Evolutionary conservation across 2,329 filamentous ascomycete genomes (phyloP).

Genomic region (Mycosphaerella sp.): DNA sequence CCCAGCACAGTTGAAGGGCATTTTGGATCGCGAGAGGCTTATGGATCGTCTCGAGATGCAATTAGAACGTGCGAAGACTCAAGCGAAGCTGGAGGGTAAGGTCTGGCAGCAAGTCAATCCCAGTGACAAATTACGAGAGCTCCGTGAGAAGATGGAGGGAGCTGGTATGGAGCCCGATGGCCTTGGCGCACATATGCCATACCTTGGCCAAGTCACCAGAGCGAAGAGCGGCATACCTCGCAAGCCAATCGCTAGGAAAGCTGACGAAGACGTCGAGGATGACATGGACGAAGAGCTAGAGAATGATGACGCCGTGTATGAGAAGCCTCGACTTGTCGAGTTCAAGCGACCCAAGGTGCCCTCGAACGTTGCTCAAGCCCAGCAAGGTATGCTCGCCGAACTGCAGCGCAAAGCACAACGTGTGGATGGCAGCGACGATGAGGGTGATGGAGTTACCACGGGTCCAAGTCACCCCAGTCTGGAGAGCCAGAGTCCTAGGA

Average conservation of each 20-base stretch:
- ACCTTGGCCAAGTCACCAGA: conserved; percentile 50
- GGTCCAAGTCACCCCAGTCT: conserved; percentile 70
- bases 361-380: conserved; percentile 49
- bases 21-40: conserved; percentile 83
- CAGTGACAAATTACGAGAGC: conserved; percentile 82
- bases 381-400: conserved; percentile 59
- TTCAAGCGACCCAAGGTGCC: conserved; percentile 66
- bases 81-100: conserved; percentile 92
- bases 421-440: conserved; percentile 67
- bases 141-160: conserved; percentile 91
- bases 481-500: conserved; percentile 63
- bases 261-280: conserved; percentile 23
- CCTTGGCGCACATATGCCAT: conserved; percentile 54
- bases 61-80: conserved; percentile 92
- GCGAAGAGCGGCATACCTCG: conserved; percentile 38
- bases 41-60: conserved; percentile 95
- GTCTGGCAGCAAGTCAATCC: conserved; percentile 80
- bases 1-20: conserved; percentile 76
- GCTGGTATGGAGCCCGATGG: conserved; percentile 37
- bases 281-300: conserved; percentile 38
- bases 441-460: conserved; percentile 64
- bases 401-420: conserved; percentile 69
- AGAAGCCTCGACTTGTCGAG: conserved; percentile 73
- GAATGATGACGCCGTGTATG: conserved; percentile 61
- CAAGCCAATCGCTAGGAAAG: conserved; percentile 30